Percentiles rank a stretch among this genome's conserved stretches.
phyloP scores from a whole-genome alignment of 768 basidiomycete genomes.

The Mycena pura region DNA sequence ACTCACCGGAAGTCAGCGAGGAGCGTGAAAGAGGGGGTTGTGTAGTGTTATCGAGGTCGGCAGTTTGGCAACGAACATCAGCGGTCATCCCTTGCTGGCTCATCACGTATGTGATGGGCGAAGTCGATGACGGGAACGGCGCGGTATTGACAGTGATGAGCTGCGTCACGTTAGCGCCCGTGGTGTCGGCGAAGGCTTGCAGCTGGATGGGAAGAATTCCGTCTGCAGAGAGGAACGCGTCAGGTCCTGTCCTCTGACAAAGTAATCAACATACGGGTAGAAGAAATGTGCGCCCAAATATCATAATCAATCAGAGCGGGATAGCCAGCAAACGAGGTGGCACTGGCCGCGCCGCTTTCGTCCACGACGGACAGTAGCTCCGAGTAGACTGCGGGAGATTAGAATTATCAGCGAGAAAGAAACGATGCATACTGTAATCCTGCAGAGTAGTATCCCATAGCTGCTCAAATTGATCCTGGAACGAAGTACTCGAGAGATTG shows the following conservation, averaged over 20 bases:
- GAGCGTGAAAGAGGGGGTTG: background rate
- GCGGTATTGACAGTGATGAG: background rate
- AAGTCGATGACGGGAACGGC: background rate
- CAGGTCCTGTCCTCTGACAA: too few species aligned
- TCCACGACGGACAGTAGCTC: background rate
- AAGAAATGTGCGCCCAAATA: background rate
- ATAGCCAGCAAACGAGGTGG: background rate
- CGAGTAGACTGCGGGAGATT: background rate
- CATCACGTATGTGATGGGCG: background rate
- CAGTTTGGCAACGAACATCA: background rate
- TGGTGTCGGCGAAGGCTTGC: background rate
- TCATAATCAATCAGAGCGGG: background rate
- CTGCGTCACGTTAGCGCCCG: background rate
- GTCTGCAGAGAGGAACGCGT: background rate
- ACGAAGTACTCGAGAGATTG: too few species aligned
- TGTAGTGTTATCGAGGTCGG: background rate
- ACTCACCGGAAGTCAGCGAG: too few species aligned
- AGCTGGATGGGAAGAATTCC: constrained; percentile 1
- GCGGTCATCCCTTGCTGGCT: constrained; percentile 1
- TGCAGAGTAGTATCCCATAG: too few species aligned
- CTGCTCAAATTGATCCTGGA: too few species aligned
- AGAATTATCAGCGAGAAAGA: too few species aligned
- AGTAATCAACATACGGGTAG: background rate
- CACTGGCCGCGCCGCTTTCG: background rate
- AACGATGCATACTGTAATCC: too few species aligned